Conservation (phyloP, 441 rosid genomes). For the Pelargonium australe region DNA sequence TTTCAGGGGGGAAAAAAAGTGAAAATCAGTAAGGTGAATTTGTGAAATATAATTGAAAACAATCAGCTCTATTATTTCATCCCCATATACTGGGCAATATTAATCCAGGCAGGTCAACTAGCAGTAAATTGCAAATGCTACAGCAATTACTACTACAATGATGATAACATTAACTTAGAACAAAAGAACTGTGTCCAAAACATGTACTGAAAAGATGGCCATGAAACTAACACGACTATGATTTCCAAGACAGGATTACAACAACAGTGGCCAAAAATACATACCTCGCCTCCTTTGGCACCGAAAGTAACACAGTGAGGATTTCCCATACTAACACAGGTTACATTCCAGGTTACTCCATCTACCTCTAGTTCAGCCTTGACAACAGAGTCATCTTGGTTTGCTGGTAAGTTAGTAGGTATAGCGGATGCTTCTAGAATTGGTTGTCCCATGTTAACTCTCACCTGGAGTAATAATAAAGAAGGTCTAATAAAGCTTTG, state of each 20-base stretch:
- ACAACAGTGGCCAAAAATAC: slow-evolving; percentile 10
- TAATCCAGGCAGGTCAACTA: background rate
- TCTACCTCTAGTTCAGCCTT: slow-evolving; percentile 61
- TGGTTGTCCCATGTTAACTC: slow-evolving; percentile 93
- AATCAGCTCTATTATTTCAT: background rate
- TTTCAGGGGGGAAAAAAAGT: background rate
- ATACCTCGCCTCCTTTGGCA: slow-evolving; percentile 55
- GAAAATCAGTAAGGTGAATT: background rate
- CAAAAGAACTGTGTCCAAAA: background rate
- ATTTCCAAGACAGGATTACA: background rate
- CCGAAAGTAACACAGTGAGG: slow-evolving; percentile 92
- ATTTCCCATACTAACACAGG: slow-evolving; percentile 97
- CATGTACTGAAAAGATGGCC: background rate
- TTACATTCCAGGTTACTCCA: slow-evolving; percentile 76
- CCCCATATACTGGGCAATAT: background rate
- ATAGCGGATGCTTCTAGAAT: slow-evolving; percentile 70
- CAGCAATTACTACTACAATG: no score
- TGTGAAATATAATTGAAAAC: background rate
- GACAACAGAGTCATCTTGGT: slow-evolving; percentile 63
- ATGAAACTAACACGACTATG: background rate
- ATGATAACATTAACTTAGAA: background rate
- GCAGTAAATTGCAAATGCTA: background rate
- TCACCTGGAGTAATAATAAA: slow-evolving; percentile 43
- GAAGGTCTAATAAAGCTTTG: slow-evolving; percentile 8
- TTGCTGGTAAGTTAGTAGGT: slow-evolving; percentile 66